phyloP scores from a whole-genome alignment of 768 basidiomycete genomes.

The Podaxis sp. region DNA sequence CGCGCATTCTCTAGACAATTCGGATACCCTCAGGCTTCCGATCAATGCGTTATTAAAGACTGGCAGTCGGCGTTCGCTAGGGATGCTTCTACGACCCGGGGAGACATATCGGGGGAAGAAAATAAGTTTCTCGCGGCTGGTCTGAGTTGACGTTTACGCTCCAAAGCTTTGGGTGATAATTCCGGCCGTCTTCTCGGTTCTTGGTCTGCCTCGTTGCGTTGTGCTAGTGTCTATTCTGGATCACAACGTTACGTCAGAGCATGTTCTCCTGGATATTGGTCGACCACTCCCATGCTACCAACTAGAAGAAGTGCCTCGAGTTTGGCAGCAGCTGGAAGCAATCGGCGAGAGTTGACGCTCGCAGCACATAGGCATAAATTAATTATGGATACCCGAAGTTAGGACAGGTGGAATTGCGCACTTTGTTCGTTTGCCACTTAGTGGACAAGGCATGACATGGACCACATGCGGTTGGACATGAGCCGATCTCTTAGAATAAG shows the following conservation, averaged over 20 bases:
- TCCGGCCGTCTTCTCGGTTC: not conserved
- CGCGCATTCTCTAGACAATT: not conserved
- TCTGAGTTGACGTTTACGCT: conserved; percentile 1
- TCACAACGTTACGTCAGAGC: not conserved
- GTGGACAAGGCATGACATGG: not conserved
- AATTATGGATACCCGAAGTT: not conserved
- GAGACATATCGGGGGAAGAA: conserved; percentile 2
- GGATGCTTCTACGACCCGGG: not conserved
- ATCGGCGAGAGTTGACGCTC: not conserved
- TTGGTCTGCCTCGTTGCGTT: not conserved
- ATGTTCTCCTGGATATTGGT: not conserved
- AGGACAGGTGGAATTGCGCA: not conserved
- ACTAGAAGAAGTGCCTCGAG: not conserved
- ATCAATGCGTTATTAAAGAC: conserved; percentile 1
- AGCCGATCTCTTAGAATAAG: too few relatives aligned
- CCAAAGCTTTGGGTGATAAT: not conserved
- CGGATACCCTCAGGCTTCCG: not conserved
- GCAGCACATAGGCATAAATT: not conserved
- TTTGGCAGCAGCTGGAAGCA: not conserved
- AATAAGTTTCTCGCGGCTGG: conserved; percentile 1
- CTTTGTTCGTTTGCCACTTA: not conserved
- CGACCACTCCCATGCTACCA: not conserved
- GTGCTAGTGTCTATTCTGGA: not conserved
- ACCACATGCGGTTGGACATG: not conserved
- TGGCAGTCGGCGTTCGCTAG: not conserved